Evolutionary conservation across 495 filamentous ascomycete species (phyloP).

Genomic region (Tuber umbilicatum): DNA sequence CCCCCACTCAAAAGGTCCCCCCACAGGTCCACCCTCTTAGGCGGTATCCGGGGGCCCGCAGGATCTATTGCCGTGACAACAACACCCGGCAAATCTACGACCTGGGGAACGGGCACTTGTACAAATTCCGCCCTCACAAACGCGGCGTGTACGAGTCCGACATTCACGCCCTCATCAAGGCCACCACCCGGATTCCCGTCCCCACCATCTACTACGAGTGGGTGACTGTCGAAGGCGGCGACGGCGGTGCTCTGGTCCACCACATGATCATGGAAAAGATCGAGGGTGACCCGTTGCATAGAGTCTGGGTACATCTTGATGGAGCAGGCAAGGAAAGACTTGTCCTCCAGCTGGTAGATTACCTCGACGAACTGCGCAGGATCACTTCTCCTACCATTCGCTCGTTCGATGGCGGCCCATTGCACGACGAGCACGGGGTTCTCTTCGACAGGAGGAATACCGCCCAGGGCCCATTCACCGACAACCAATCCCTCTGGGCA

Average conservation of each 20-base stretch:
- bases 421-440: background rate
- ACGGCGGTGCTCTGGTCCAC: background rate
- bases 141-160: background rate
- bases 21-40: background rate
- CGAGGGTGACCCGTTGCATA: background rate
- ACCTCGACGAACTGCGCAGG: background rate
- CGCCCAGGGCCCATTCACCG: background rate
- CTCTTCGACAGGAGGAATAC: background rate
- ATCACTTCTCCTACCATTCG: background rate
- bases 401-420: background rate
- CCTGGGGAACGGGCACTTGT: background rate
- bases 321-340: background rate
- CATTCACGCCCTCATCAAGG: background rate
- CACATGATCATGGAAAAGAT: background rate
- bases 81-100: background rate
- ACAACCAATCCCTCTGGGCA: background rate
- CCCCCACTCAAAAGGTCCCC: background rate
- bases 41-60: background rate
- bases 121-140: background rate
- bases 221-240: background rate
- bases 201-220: background rate
- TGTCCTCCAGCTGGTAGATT: background rate
- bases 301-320: background rate
- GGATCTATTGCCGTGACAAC: background rate
- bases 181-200: background rate